Percentiles rank a stretch among this genome's conserved stretches.
phyloP scores from a whole-genome alignment of 2,329 filamentous ascomycete genomes.

The Ophiostoma ips region DNA sequence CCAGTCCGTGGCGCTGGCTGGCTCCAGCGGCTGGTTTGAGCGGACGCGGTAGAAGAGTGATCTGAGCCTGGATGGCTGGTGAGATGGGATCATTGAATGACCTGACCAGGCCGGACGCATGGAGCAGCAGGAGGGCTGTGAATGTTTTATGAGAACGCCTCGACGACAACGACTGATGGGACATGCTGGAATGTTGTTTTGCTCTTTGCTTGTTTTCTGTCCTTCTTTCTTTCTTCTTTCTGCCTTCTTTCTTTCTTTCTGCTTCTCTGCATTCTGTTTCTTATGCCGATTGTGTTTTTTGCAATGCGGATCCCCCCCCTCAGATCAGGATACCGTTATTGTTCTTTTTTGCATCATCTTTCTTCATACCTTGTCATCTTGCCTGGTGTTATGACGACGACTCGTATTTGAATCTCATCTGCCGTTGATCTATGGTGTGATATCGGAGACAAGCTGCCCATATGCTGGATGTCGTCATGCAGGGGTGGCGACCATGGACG shows the following conservation, averaged over 20 bases:
- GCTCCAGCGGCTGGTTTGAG: constrained; percentile 82
- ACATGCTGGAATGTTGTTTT: constrained; percentile 4
- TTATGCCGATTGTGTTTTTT: neutral
- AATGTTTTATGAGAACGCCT: neutral
- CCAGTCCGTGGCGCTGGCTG: constrained; percentile 82
- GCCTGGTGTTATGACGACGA: neutral
- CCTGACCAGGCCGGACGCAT: neutral
- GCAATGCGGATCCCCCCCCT: neutral
- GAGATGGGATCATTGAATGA: too few species aligned
- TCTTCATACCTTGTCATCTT: neutral
- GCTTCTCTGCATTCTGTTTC: neutral
- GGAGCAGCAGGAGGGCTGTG: neutral
- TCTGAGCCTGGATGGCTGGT: neutral
- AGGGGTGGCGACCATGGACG: too few species aligned
- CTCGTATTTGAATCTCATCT: neutral
- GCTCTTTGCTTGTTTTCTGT: neutral
- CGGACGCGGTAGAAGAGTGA: constrained; percentile 49
- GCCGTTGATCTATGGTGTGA: neutral
- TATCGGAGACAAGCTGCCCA: too few species aligned
- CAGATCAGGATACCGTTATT: neutral
- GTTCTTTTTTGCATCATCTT: neutral
- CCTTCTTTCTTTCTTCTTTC: neutral
- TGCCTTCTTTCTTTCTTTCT: neutral
- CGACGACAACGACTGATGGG: constrained; percentile 7
- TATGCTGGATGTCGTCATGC: too few species aligned